Evolutionary conservation across 306 rosid species (phyloP).

Genomic region (Rosa lucieae): DNA sequence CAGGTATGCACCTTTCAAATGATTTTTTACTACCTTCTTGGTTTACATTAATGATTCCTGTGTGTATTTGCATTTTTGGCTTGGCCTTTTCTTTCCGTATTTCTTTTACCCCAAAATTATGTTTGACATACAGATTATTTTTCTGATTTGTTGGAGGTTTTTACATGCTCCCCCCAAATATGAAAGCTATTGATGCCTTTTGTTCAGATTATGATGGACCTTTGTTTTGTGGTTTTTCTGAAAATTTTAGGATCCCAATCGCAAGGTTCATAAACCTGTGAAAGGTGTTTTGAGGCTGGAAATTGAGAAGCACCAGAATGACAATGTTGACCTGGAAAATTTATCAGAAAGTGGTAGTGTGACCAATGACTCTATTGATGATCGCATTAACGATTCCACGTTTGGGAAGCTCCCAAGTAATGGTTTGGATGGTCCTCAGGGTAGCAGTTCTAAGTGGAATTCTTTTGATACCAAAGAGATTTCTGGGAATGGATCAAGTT

Average conservation of each 20-base stretch:
- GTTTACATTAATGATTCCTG: not conserved
- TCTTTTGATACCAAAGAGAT: constrained; percentile 53
- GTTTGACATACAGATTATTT: not conserved
- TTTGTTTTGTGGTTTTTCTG: constrained; percentile 22
- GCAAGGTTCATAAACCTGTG: constrained; percentile 91
- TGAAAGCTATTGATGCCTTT: not conserved
- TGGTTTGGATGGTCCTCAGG: constrained; percentile 77
- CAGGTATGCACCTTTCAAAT: constrained; percentile 47
- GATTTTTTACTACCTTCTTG: not conserved
- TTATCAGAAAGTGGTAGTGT: constrained; percentile 86
- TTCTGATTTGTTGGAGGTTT: not conserved
- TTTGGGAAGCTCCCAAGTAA: constrained; percentile 67
- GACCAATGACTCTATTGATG: constrained; percentile 83
- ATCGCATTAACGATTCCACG: constrained; percentile 52
- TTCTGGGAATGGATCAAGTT: constrained; percentile 63
- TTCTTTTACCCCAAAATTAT: not conserved
- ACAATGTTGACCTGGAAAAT: constrained; percentile 73
- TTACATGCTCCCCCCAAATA: not conserved
- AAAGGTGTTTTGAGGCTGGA: constrained; percentile 90
- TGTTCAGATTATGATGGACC: constrained; percentile 2
- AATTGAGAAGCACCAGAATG: constrained; percentile 91
- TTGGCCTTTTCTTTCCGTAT: not conserved
- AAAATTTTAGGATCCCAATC: constrained; percentile 82
- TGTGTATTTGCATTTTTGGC: not conserved
- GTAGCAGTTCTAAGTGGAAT: constrained; percentile 69